These are phyloP conservation scores for Suillus luteus DNA, from an alignment of 768 basidiomycete species.

Conservation along the genomic window DNA sequence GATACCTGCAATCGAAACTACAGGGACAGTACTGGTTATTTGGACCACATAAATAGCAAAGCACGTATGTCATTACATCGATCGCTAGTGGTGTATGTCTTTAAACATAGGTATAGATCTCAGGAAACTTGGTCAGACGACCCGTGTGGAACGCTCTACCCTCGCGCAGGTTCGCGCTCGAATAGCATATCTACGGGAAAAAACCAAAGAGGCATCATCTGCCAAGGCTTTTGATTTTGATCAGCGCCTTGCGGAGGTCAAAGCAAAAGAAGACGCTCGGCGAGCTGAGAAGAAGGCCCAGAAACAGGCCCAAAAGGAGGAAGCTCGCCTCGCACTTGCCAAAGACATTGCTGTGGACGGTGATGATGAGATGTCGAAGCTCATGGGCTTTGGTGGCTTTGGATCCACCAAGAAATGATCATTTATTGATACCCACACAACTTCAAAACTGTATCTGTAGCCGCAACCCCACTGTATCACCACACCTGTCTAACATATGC, in stretches of 20 bases:
- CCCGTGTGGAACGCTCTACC: conserved; percentile 86
- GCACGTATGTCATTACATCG: conserved; percentile 64
- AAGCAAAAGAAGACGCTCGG: conserved; percentile 64
- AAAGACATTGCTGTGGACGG: conserved; percentile 48
- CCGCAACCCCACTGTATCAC: conserved; percentile 18
- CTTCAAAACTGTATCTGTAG: conserved; percentile 17
- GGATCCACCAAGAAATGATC: conserved; percentile 79
- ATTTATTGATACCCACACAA: conserved; percentile 23
- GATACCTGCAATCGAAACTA: conserved; percentile 89
- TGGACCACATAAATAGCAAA: conserved; percentile 95
- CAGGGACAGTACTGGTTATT: conserved; percentile 91
- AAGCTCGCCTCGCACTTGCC: conserved; percentile 64
- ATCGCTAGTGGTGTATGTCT: conserved; percentile 9
- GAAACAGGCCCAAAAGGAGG: conserved; percentile 78
- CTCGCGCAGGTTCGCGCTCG: conserved; percentile 89
- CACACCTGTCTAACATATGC: conserved; percentile 7
- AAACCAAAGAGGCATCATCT: conserved; percentile 77
- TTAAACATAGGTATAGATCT: conserved; percentile 64
- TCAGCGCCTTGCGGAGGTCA: conserved; percentile 80
- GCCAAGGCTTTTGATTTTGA: conserved; percentile 97
- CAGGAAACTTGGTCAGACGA: conserved; percentile 93
- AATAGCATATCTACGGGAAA: conserved; percentile 85
- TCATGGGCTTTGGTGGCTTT: conserved; percentile 95
- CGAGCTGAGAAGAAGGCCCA: conserved; percentile 77
- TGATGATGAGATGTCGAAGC: conserved; percentile 68